Evolutionary conservation across 495 filamentous ascomycete species (phyloP), one percentile per base, ranked within the genome.

Genomic region (Aspergillus wentii): DNA sequence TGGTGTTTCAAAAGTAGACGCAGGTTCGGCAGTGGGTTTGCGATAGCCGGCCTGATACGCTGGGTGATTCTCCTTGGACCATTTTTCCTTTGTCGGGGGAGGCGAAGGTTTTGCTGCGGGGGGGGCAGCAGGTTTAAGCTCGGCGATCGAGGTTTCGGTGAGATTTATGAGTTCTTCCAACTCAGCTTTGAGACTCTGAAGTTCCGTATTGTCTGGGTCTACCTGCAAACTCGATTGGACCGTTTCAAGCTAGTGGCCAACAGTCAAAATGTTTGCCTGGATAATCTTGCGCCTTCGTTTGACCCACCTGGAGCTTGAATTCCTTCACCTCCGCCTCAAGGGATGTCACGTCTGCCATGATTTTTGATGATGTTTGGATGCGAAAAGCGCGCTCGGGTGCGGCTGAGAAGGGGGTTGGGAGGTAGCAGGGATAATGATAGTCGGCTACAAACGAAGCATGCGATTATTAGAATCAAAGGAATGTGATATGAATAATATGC

Each of bases 111-210:
- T 64, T 33, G 60, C 46, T 30, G 68, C 48, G 32, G 68, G 48
- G 18, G 53, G 61, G 47, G 64, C 51, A 52, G 61, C 59, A 43
- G 82, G 76, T 62, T 80, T 82, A 56, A 86, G 71, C 67, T 94
- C 88, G 72, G 80, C 80, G 69, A 94, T 83, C 43, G 82, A 73
- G 45, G 81, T 79, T 70, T 86, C 75, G 60, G 84, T 79, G 50
- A 88, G 74, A 66, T 74, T 71, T 61, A 94, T 85, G 71, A 86
- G 76, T 73, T 88, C 76, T 75, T 86, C 78, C 62, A 95, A 79
- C 74, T 94, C 87, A 66, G 69, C 61, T 61, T 83, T 82, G 56
- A 95, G 81, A 59, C 71, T 79, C 44, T 78, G 74, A 53, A 94
- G 79, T 66, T 91, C 89, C 51, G 71, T 68, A 59, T 88, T 94